Percentiles rank a stretch among this genome's conserved stretches.
Conservation (phyloP, 1,284 basidiomycete species). For the Phellinidium pouzarii region DNA sequence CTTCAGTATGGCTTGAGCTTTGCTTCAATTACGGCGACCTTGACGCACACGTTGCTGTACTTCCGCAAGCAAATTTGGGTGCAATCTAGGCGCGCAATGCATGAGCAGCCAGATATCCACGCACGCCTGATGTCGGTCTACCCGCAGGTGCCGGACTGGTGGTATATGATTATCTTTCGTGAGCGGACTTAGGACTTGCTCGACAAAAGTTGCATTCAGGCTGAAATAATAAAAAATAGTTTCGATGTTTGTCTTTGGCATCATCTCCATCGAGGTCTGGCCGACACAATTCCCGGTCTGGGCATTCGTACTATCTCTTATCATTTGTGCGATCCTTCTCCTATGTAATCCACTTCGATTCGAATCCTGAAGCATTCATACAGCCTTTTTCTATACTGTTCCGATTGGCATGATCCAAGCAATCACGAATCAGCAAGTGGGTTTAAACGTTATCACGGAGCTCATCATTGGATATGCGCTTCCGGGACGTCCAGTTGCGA, state of each 20-base stretch:
- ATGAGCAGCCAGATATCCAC: constrained; percentile 81
- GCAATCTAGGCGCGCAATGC: constrained; percentile 48
- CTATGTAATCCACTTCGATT: constrained; percentile 29
- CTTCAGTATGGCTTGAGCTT: constrained; percentile 67
- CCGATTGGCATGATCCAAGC: constrained; percentile 37
- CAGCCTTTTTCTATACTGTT: constrained; percentile 30
- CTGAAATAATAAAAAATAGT: constrained; percentile 20
- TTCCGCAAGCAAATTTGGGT: constrained; percentile 69
- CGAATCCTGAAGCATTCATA: constrained; percentile 28
- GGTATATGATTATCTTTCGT: constrained; percentile 30
- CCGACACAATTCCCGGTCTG: constrained; percentile 34
- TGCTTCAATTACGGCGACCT: constrained; percentile 58
- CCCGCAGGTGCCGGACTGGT: constrained; percentile 50
- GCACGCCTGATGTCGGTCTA: constrained; percentile 69
- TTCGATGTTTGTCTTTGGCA: constrained; percentile 30
- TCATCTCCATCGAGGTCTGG: constrained; percentile 40
- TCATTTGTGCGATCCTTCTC: constrained; percentile 11
- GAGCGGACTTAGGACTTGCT: not conserved
- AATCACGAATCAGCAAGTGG: constrained; percentile 35
- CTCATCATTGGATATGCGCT: constrained; percentile 30
- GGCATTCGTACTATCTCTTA: constrained; percentile 20
- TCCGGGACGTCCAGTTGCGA: constrained; percentile 35
- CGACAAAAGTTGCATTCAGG: not conserved
- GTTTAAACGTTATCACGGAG: constrained; percentile 28
- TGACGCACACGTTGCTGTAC: constrained; percentile 72